Evolutionary conservation across 257 asterid species (phyloP).

Genomic region (Schizonepeta tenuifolia): DNA sequence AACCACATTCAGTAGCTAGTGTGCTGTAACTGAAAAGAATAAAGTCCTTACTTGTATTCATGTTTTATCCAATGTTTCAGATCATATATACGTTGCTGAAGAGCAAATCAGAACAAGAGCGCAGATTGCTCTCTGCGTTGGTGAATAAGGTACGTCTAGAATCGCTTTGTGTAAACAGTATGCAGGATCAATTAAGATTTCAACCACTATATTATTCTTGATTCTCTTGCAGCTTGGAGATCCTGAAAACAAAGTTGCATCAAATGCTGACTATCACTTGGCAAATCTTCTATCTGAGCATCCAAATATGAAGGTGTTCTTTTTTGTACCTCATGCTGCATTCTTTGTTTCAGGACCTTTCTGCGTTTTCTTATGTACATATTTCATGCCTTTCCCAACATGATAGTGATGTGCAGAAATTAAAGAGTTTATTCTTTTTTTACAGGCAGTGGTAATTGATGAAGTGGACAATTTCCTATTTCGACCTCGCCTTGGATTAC

Average conservation of each 20-base stretch:
- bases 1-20: not conserved
- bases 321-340: not conserved
- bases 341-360: not conserved
- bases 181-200: not conserved
- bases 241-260: slow-evolving; percentile 94
- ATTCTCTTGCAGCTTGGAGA: slow-evolving; percentile 78
- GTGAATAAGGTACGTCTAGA: slow-evolving; percentile 73
- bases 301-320: slow-evolving; percentile 97
- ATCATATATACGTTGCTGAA: slow-evolving; percentile 69
- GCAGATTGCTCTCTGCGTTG: slow-evolving; percentile 76
- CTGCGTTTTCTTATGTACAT: not conserved
- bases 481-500: slow-evolving; percentile 87
- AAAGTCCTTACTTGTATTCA: slow-evolving; percentile 30
- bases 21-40: slow-evolving; percentile 1
- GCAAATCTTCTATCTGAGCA: slow-evolving; percentile 85
- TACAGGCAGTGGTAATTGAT: slow-evolving; percentile 88
- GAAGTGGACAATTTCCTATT: slow-evolving; percentile 95
- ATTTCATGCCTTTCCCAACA: slow-evolving; percentile 5
- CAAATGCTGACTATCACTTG: slow-evolving; percentile 94
- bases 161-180: slow-evolving; percentile 18
- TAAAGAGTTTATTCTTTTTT: slow-evolving; percentile 12
- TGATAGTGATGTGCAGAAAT: slow-evolving; percentile 10
- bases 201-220: slow-evolving; percentile 28
- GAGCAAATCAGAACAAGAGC: slow-evolving; percentile 96
- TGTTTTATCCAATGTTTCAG: slow-evolving; percentile 48